Evolutionary conservation across 2,329 filamentous ascomycete species (phyloP), one percentile per base, ranked within the genome.

Genomic region (Aaosphaeria pasadenensis): DNA sequence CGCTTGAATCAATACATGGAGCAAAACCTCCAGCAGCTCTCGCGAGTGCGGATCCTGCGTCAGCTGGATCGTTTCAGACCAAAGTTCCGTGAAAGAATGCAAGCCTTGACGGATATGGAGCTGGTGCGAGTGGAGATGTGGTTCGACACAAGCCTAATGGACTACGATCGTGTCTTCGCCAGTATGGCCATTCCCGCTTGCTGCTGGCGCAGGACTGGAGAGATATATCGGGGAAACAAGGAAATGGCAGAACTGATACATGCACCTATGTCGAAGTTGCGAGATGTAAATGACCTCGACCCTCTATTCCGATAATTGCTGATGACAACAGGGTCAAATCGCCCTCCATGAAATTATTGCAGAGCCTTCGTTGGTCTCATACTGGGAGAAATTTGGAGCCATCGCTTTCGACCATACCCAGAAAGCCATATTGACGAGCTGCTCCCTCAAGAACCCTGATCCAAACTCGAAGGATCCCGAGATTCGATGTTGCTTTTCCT

Each of bases 181-280:
- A 95, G 91, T 69, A 99, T 99, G 94, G 94, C 94, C 2, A 92
- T 99, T 53, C 94, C 94, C 0, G 94, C 94, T 11, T 99, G 94
- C 71, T 95, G 92, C 69, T 99, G 94, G 94, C 82, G 94, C 62
- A 81, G 94, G 63, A 99, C 94, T 0, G 94, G 94, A 7, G 94
- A 99, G 74, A 97, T 99, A 42, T 97, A 96, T 67, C 81, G 94
- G 55, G 94, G 92, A 0, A 99, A 99, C 69, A 95, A 95, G 66
- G 94, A 99, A 72, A 99, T 99, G 92, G 94, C 94, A 5, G 90
- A 97, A 71, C 77, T 99, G 48, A 92, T 99, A 54, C 86, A 91
- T 59, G 91, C 96, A 30, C 90, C 91, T 0, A 91, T 96, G 59
- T 92, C 96, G 61, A 86, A 85, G 51, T 73, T 99, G 55, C 82